Evolutionary conservation across 805 yeast genomes (phyloP).

Genomic region (Yarrowia osloensis): DNA sequence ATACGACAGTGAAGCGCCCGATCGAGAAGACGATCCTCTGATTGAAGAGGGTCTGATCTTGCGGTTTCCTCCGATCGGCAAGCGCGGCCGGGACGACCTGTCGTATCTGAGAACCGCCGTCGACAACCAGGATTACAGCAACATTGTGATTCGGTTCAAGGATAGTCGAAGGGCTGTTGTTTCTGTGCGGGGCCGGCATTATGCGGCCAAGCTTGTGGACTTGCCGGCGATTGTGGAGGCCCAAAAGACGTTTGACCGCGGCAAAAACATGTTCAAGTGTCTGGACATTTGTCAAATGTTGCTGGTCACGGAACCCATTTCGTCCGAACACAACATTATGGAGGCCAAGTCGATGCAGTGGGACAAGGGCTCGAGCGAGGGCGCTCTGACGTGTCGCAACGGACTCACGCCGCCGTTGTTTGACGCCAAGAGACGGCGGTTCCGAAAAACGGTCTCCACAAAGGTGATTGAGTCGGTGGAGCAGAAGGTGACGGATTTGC

Average conservation of each 20-base stretch:
- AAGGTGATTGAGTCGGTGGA: conserved; percentile 77
- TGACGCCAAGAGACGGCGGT: conserved; percentile 67
- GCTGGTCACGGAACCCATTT: conserved; percentile 62
- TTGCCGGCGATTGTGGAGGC: conserved; percentile 86
- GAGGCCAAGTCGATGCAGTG: conserved; percentile 27
- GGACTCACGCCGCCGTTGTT: conserved; percentile 83
- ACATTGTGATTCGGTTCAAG: conserved; percentile 76
- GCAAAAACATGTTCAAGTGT: conserved; percentile 80
- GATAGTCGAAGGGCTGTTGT: conserved; percentile 79
- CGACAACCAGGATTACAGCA: conserved; percentile 64
- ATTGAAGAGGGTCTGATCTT: conserved; percentile 83
- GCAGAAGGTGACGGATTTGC: conserved; percentile 70
- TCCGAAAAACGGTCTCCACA: conserved; percentile 68
- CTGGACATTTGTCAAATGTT: conserved; percentile 85
- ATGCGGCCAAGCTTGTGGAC: conserved; percentile 84
- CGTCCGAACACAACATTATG: conserved; percentile 32
- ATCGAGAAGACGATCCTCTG: conserved; percentile 90
- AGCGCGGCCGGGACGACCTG: conserved; percentile 51
- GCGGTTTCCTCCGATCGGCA: conserved; percentile 55
- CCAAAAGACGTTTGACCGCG: conserved; percentile 80
- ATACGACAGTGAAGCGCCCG: conserved; percentile 95
- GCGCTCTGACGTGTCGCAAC: conserved; percentile 46
- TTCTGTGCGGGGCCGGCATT: conserved; percentile 64
- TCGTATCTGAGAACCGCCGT: conserved; percentile 76
- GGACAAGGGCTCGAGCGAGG: not conserved